These are phyloP conservation scores for Fusarium illudens DNA, from an alignment of 2,329 filamentous ascomycete species.

Conservation along the genomic window DNA sequence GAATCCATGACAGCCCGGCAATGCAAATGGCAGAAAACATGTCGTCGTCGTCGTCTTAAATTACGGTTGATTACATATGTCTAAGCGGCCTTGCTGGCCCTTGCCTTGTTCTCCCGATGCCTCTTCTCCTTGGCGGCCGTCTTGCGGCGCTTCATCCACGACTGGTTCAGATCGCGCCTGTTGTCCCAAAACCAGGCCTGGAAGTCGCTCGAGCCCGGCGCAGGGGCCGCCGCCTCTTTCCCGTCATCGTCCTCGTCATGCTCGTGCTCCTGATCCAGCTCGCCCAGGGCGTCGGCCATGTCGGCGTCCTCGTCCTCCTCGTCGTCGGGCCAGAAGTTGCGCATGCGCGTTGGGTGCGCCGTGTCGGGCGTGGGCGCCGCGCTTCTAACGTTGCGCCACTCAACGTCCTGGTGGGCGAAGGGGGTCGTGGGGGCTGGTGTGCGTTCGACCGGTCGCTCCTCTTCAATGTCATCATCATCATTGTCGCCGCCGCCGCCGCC, in stretches of 20 bases:
- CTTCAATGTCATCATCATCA: conserved; percentile 55
- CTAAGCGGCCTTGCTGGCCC: conserved; percentile 54
- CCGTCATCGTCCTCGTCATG: conserved; percentile 34
- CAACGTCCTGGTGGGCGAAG: conserved; percentile 80
- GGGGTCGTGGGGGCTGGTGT: conserved; percentile 76
- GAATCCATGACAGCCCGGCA: too few species aligned
- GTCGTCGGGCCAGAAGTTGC: conserved; percentile 64
- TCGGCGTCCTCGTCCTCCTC: conserved; percentile 48
- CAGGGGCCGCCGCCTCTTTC: conserved; percentile 38
- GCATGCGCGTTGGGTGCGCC: conserved; percentile 73
- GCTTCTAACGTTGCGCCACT: conserved; percentile 78
- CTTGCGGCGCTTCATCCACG: conserved; percentile 73
- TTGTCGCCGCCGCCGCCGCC: conserved; percentile 55
- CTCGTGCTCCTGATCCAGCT: conserved; percentile 42
- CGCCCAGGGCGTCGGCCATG: conserved; percentile 43
- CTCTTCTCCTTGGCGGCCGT: conserved; percentile 71
- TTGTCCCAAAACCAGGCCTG: conserved; percentile 75
- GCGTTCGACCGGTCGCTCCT: conserved; percentile 50
- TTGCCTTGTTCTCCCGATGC: conserved; percentile 69
- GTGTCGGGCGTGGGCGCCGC: conserved; percentile 96
- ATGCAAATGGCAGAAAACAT: not conserved
- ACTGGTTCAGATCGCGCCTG: conserved; percentile 68
- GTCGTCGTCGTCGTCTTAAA: conserved; percentile 13
- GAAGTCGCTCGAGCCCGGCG: conserved; percentile 59
- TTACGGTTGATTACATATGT: conserved; percentile 36